A percentile compares a stretch with the other conserved stretches of the same genome.
Conservation (phyloP, 169 alveolate species). For the Plasmodium malariae region DNA sequence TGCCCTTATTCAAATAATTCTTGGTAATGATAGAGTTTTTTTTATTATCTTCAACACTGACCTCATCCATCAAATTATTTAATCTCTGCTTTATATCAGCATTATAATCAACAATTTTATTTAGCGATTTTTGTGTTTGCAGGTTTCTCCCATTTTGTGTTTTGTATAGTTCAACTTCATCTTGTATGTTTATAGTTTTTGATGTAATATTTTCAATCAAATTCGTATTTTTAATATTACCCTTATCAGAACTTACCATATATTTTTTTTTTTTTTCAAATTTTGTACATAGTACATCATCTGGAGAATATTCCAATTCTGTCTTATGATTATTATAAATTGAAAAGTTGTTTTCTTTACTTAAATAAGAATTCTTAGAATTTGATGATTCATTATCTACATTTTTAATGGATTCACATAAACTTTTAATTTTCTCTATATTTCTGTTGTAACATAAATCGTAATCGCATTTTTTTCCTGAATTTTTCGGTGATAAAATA, state of each 20-base stretch:
- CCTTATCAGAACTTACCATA: neutral
- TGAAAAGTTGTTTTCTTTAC: neutral
- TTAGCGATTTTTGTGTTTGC: conserved; percentile 21
- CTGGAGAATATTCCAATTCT: neutral
- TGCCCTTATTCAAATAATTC: neutral
- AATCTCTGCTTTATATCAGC: conserved; percentile 31
- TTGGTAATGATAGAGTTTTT: neutral
- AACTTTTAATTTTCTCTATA: conserved; percentile 42
- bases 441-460: no score
- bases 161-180: neutral
- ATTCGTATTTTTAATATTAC: neutral
- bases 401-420: conserved; percentile 45
- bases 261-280: neutral
- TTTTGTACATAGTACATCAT: neutral
- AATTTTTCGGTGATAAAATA: neutral
- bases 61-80: conserved; percentile 28
- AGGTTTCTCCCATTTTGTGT: neutral
- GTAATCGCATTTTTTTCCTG: neutral
- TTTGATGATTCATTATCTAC: conserved; percentile 30
- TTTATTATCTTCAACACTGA: conserved; percentile 2
- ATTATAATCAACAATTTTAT: conserved; percentile 28
- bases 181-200: conserved; percentile 13
- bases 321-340: conserved; percentile 1
- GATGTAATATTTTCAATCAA: neutral
- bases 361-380: conserved; percentile 7